Evolutionary conservation across 1,139 yeast genomes (phyloP), one percentile per base, ranked within the genome.

Genomic region (Kazachstania sp.): DNA sequence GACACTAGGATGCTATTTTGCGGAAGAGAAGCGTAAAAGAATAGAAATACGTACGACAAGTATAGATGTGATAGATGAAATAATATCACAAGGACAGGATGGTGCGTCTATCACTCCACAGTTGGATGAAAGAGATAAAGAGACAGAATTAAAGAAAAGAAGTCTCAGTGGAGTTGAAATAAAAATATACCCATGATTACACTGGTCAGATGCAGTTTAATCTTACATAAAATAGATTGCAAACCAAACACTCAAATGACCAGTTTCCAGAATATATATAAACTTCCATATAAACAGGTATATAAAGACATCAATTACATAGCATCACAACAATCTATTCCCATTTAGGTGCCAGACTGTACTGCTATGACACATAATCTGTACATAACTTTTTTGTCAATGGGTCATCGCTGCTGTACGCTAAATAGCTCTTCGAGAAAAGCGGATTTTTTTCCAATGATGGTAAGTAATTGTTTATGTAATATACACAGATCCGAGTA

Each of bases 41-140:
- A 75, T 81, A 5, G 84, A 81, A 29, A 60, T 80, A 1, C 57
- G 66, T 31, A 83, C 90, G 0, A 81, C 75, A 28, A 75, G 79
- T 12, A 72, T 79, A 0, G 76, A 76, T 45, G 86, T 83, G 0
- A 59, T 83, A 32, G 92, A 83, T 61, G 87, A 82, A 59, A 53
- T 45, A 3, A 38, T 30, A 18, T 18, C 36, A n/a, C 35, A 34
- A 4, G 43, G 38, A 7, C 39, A 46, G 5, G 51, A 52, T 31
- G 59, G 56, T 15, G 68, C 34, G 56, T 65, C 61, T 4, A 64
- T 63, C 19, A 66, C 20, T 11, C 28, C 28, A 23, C 28, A 61
- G 3, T 65, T 62, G 16, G 55, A 55, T 11, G 65, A 61, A 13
- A 69, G 66, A 12, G 75, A 71, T 19, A 67, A 65, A 11, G 74